Evolutionary conservation across 352 stramenopile genomes (phyloP).

Genomic region (Phytopythium boreale): DNA sequence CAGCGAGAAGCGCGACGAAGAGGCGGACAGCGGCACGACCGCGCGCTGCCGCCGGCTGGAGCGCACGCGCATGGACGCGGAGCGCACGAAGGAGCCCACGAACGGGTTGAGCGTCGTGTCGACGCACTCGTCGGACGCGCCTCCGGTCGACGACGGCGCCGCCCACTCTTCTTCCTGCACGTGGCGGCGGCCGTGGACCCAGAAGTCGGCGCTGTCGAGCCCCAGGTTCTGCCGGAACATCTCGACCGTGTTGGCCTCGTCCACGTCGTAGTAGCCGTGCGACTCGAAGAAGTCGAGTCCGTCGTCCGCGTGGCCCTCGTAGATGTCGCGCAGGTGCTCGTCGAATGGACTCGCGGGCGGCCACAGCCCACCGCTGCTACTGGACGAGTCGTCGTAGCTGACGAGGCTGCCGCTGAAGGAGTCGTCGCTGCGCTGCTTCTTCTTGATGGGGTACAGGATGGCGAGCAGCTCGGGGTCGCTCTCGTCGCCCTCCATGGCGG

Average conservation of each 20-base stretch:
- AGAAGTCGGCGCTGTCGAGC: constrained; percentile 53
- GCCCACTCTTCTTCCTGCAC: constrained; percentile 13
- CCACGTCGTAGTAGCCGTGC: constrained; percentile 80
- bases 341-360: constrained; percentile 50
- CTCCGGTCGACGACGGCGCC: neutral
- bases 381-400: constrained; percentile 10
- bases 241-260: constrained; percentile 75
- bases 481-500: constrained; percentile 22
- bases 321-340: constrained; percentile 60
- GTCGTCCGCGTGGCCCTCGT: constrained; percentile 48
- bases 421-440: constrained; percentile 33
- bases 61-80: neutral
- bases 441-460: constrained; percentile 17
- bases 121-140: constrained; percentile 22
- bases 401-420: constrained; percentile 20
- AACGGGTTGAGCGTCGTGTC: constrained; percentile 20
- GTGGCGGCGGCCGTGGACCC: constrained; percentile 35
- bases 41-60: neutral
- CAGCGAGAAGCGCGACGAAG: constrained; percentile 48
- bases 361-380: constrained; percentile 7
- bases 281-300: constrained; percentile 78
- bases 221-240: constrained; percentile 80
- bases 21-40: constrained; percentile 17
- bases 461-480: constrained; percentile 8
- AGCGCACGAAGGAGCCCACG: constrained; percentile 8